phyloP scores from a whole-genome alignment of 2,329 filamentous ascomycete species.

The Didymosphaeria variabile region DNA sequence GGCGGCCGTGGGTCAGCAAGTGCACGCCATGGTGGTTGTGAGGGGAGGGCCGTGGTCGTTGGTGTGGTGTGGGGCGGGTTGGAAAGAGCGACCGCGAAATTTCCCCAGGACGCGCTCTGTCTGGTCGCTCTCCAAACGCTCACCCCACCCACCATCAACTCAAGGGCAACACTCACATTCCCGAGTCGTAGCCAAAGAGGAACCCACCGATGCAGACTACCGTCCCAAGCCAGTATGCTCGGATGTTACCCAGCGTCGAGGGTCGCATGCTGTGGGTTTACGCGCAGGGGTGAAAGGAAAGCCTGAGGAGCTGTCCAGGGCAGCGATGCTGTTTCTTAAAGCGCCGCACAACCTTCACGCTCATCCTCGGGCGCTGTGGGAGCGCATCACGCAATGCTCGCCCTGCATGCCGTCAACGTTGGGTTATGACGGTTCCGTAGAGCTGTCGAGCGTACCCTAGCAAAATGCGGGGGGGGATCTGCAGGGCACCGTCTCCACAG shows the following conservation, averaged over 20 bases:
- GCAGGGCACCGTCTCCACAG: neutral
- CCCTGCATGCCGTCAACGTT: neutral
- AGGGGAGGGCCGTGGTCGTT: constrained; percentile 3
- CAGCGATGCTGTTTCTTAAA: constrained; percentile 1
- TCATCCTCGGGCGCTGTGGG: neutral
- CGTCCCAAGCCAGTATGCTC: constrained; percentile 62
- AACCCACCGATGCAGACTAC: constrained; percentile 64
- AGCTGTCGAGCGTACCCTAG: neutral
- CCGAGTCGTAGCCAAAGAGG: constrained; percentile 57
- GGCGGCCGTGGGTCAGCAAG: neutral
- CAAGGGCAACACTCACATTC: constrained; percentile 27
- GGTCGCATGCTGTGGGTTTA: constrained; percentile 10
- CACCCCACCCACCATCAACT: neutral
- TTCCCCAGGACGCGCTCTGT: neutral
- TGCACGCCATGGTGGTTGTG: neutral
- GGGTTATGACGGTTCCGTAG: neutral
- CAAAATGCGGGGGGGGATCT: constrained; percentile 13
- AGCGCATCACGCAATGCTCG: constrained; percentile 7
- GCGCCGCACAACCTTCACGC: neutral
- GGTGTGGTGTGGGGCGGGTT: neutral
- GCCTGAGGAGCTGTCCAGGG: neutral
- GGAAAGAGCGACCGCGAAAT: constrained; percentile 28
- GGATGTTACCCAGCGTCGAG: constrained; percentile 47
- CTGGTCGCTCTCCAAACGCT: neutral
- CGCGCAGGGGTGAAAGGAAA: neutral